Conservation (phyloP, 2,329 filamentous ascomycete genomes). For the Fusarium caatingaense region DNA sequence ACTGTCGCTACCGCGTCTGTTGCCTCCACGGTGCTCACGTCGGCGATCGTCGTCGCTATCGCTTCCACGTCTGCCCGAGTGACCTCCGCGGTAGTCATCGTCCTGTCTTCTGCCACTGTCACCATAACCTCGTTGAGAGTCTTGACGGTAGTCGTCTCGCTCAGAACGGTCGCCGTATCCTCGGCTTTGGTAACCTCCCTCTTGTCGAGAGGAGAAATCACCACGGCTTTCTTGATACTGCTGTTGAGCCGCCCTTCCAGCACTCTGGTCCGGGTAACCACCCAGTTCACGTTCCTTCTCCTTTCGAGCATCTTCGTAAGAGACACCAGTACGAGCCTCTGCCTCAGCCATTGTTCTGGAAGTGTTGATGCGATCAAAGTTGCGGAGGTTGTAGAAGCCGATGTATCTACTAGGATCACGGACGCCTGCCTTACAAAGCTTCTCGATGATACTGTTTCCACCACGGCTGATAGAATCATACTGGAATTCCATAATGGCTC, state of each 20-base stretch:
- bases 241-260: slow-evolving; percentile 29
- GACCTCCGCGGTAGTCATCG: slow-evolving; percentile 17
- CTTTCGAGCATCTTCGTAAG: slow-evolving; percentile 73
- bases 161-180: slow-evolving; percentile 15
- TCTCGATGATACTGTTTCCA: slow-evolving; percentile 81
- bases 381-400: slow-evolving; percentile 85
- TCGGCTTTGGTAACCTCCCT: slow-evolving; percentile 15
- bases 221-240: slow-evolving; percentile 25
- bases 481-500: slow-evolving; percentile 91
- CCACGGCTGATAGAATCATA: slow-evolving; percentile 83
- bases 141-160: slow-evolving; percentile 1
- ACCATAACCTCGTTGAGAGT: neutral
- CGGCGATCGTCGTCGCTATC: neutral
- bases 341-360: slow-evolving; percentile 69
- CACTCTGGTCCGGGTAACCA: slow-evolving; percentile 52
- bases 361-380: slow-evolving; percentile 84
- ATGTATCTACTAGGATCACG: slow-evolving; percentile 78
- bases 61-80: neutral
- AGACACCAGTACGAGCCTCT: slow-evolving; percentile 72
- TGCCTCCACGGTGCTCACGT: neutral
- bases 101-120: slow-evolving; percentile 4
- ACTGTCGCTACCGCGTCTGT: neutral
- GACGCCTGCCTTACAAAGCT: slow-evolving; percentile 74
- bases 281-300: slow-evolving; percentile 71
- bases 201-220: slow-evolving; percentile 17